These are phyloP conservation scores for Micractinium sp. DNA, from an alignment of 139 green algal genomes.

Conservation along the genomic window DNA sequence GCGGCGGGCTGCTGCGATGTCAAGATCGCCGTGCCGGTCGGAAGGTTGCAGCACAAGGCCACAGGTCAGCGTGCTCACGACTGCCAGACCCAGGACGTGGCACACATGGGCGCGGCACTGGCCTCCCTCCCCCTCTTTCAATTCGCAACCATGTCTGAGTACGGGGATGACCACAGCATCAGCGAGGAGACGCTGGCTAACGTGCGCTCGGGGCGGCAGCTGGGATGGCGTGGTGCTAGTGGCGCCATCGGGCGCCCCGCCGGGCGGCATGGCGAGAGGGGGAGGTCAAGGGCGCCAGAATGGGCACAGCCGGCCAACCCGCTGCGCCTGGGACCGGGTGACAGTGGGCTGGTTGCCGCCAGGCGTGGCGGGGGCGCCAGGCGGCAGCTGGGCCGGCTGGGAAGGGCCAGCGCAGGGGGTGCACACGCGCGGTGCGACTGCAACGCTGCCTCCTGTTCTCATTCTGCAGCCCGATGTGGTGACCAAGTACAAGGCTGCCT, in stretches of 20 bases:
- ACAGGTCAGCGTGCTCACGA: too few species aligned
- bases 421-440: not conserved
- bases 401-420: not conserved
- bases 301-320: not conserved
- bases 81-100: too few species aligned
- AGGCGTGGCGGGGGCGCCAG: not conserved
- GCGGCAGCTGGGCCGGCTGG: not conserved
- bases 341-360: not conserved
- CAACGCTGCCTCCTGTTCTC: not conserved
- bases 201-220: conserved; percentile 30
- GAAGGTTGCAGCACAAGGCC: too few species aligned
- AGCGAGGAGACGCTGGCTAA: conserved; percentile 77
- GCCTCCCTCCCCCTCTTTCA: not conserved
- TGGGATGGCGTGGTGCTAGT: not conserved
- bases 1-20: too few species aligned
- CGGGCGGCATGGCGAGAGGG: conserved; percentile 1
- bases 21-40: too few species aligned
- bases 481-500: conserved; percentile 98
- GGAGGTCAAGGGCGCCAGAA: not conserved
- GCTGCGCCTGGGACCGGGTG: not conserved
- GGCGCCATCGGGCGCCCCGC: not conserved
- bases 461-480: conserved; percentile 88
- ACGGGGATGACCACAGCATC: conserved; percentile 58
- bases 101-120: too few species aligned
- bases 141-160: conserved; percentile 60